Conservation (phyloP, 306 rosid species). For the Vigna unguiculata region DNA sequence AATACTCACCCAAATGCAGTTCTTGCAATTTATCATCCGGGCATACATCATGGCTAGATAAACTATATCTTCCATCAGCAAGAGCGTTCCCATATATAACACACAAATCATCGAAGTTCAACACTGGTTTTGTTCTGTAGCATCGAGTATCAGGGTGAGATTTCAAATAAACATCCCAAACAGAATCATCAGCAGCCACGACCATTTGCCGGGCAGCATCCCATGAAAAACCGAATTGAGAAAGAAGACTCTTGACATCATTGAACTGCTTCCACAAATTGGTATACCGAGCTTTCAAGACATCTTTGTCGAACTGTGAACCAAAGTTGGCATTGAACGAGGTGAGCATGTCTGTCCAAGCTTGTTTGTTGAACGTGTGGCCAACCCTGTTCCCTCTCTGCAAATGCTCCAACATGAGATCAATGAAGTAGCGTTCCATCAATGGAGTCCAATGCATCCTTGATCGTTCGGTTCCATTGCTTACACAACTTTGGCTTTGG, state of each 20-base stretch:
- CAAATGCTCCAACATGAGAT: conserved; percentile 82
- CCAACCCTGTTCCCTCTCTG: conserved; percentile 71
- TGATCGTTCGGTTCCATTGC: conserved; percentile 59
- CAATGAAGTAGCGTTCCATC: conserved; percentile 76
- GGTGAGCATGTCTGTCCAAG: conserved; percentile 75
- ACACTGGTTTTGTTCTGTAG: conserved; percentile 64
- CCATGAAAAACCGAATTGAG: conserved; percentile 79
- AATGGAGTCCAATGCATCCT: conserved; percentile 76
- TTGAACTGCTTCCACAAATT: conserved; percentile 84
- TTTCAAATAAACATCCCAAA: conserved; percentile 73
- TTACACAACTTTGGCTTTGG: conserved; percentile 55
- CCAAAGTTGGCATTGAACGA: conserved; percentile 72
- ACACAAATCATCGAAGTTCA: conserved; percentile 72
- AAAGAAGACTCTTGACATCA: conserved; percentile 69
- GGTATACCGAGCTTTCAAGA: conserved; percentile 72
- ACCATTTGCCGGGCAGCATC: conserved; percentile 74
- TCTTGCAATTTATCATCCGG: conserved; percentile 63
- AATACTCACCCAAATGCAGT: conserved; percentile 53
- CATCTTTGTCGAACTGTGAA: conserved; percentile 77
- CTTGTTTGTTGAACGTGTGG: conserved; percentile 77
- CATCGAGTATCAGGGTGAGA: conserved; percentile 71
- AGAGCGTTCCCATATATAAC: conserved; percentile 62
- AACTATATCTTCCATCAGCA: conserved; percentile 90
- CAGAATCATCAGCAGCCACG: conserved; percentile 68
- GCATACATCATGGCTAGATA: conserved; percentile 77